Conservation (phyloP, 2,329 filamentous ascomycete species). For the Stemphylium lycopersici region DNA sequence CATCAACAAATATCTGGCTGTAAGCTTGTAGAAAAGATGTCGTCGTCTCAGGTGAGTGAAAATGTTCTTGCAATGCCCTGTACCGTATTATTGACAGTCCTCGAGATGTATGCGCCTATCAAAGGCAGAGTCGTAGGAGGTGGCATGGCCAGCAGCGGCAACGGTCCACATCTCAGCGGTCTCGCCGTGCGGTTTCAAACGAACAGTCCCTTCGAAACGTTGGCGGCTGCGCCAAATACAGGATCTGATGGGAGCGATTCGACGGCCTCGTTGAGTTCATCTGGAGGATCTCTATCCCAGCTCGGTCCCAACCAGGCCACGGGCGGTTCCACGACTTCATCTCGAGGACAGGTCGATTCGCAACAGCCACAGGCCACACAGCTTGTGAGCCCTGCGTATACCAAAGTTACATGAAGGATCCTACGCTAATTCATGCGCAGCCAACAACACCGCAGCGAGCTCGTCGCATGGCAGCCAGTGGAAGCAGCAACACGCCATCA, state of each 20-base stretch:
- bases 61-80: neutral
- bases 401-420: neutral
- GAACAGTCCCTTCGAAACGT: constrained; percentile 6
- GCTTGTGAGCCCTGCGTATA: constrained; percentile 14
- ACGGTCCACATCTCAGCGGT: neutral
- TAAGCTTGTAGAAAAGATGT: neutral
- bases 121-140: constrained; percentile 2
- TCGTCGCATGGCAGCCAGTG: neutral
- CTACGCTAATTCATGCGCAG: neutral
- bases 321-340: neutral
- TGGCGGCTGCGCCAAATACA: constrained; percentile 6
- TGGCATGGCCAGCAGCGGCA: neutral
- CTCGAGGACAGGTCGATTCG: constrained; percentile 5
- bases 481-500: neutral
- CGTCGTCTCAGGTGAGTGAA: constrained; percentile 18
- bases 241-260: constrained; percentile 18
- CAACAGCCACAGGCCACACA: constrained; percentile 3
- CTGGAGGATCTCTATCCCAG: constrained; percentile 17
- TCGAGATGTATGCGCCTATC: constrained; percentile 9
- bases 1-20: neutral
- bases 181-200: constrained; percentile 5
- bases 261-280: constrained; percentile 15
- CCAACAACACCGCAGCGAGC: constrained; percentile 10
- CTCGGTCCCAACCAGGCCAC: neutral
- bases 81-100: constrained; percentile 14